Evolutionary conservation across 495 filamentous ascomycete species (phyloP).

Genomic region (Hypoxylon subgilvum): DNA sequence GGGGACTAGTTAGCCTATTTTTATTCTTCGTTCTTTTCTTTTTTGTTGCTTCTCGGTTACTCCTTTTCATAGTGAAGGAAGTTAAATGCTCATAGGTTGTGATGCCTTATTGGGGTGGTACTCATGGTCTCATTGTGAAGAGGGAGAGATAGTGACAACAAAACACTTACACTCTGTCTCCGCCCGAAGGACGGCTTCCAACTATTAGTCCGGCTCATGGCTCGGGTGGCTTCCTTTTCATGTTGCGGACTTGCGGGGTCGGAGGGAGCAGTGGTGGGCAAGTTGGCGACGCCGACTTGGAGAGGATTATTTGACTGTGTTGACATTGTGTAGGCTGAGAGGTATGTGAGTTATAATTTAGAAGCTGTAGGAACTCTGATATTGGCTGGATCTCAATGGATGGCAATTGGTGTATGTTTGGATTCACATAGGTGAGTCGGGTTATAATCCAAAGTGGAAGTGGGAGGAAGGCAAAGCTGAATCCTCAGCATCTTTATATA

Average conservation of each 20-base stretch:
- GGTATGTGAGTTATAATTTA: background rate
- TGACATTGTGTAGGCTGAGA: slow-evolving; percentile 14
- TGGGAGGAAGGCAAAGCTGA: background rate
- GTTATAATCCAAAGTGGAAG: background rate
- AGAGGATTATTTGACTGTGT: slow-evolving; percentile 3
- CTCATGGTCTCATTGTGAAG: background rate
- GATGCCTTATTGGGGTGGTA: too few species aligned
- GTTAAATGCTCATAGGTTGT: too few species aligned
- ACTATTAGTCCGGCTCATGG: slow-evolving; percentile 43
- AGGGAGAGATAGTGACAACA: background rate
- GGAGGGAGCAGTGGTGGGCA: slow-evolving; percentile 10
- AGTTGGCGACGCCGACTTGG: slow-evolving; percentile 19
- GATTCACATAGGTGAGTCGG: background rate
- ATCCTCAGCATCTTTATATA: slow-evolving; percentile 10
- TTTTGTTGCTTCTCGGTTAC: background rate
- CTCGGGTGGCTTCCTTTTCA: slow-evolving; percentile 41
- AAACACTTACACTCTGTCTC: slow-evolving; percentile 44
- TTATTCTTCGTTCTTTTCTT: background rate
- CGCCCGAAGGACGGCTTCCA: slow-evolving; percentile 54
- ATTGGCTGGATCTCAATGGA: background rate
- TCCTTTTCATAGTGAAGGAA: too few species aligned
- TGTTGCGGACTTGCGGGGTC: slow-evolving; percentile 32
- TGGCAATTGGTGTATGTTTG: background rate
- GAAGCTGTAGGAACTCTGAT: too few species aligned
- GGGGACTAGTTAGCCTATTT: slow-evolving; percentile 4